Evolutionary conservation across 352 stramenopile genomes (phyloP), one percentile per base, ranked within the genome.

Genomic region (Achlya hypogyna): DNA sequence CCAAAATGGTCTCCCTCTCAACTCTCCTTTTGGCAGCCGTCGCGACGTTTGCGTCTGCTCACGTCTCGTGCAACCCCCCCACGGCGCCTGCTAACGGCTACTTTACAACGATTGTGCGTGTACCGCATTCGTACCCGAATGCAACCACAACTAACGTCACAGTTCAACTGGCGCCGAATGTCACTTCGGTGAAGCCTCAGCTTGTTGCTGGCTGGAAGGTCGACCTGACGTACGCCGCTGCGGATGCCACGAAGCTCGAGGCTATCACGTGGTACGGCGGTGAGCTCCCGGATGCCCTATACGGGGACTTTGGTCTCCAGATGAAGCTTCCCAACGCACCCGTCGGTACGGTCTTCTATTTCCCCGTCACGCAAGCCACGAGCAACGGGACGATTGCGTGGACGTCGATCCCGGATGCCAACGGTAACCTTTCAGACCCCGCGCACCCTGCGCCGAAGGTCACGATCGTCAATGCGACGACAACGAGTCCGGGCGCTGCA

Each of bases 281-380:
- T 2, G 43, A 45, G 47, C 25, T 66, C 22, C 59, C 59, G 4
- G 43, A 66, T 31, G 38, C 43, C 4, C 34, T 66, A 5, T 66
- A 66, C 59, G 28, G 22, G 10, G 59, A 66, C 47, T 66, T 66
- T 66, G 59, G 59, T n/a, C 22, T 66, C 18, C 59, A 66, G 34
- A 53, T 66, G 29, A 66, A 66, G 59, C 22, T 66, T 31, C 20
- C 29, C 28, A 32, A 66, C 59, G 22, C 38, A 20, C 35, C 59
- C 12, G 22, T 66, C 34, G 38, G 38, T 31, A 66, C 59, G 10
- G 27, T 51, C 22, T 51, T 66, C 8, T 66, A 66, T 40, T 66
- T 66, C 28, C 59, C 59, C 28, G 28, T 59, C 8, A 66, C 59
- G 22, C 59, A 66, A 60, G 28, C 27, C 14, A 66, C 59, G 14